Base-by-base conservation (phyloP, 2,329 filamentous ascomycete species). In the Nectriaceae sp. region DNA sequence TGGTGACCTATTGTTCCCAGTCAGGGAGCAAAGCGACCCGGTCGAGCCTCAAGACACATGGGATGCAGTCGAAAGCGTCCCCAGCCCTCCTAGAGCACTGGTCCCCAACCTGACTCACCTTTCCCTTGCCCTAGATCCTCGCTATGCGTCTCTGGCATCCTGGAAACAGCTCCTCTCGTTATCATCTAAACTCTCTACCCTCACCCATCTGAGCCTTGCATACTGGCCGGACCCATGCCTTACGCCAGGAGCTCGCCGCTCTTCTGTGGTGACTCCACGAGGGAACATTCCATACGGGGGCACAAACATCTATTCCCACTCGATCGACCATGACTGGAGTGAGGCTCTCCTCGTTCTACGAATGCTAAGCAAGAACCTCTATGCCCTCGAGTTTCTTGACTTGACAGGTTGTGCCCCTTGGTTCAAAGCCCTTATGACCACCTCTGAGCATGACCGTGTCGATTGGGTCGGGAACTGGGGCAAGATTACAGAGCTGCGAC, bases 181-280 rank as follows among this genome's bases (percentile, higher is more conserved):
- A n/a, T 75, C 80, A 0, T 63, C 70, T 11, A 80, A 78, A 54
- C 63, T 83, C 5, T 73, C 73, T 1, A 75, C 72, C 13, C 65
- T 86, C 33, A 86, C 83, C 2, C 82, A 86, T 57, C 70, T 86
- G 35, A 83, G 77, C 54, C 71, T 86, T 5, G 80, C 82, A 15
- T 79, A 78, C 61, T 86, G 83, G 83, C 83, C 83, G 2, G 74
- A 76, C 42, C 83, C 83, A 2, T 75, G 74, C 15, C 66, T 83
- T n/a, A 81, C 80, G 2, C 78, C 79, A 8, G 77, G 79, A 54
- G 75, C 80, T 5, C 75, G 72, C 48, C 70, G 70, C 21, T 67
- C 78, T 1, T 74, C 75, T 2, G 65, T 84, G 2, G 65, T 72
- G 2, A 74, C 75, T 4, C 68, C 70, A 4, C 65, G 72, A 24